Conservation (phyloP, 768 basidiomycete species). For the Serendipita indica region DNA sequence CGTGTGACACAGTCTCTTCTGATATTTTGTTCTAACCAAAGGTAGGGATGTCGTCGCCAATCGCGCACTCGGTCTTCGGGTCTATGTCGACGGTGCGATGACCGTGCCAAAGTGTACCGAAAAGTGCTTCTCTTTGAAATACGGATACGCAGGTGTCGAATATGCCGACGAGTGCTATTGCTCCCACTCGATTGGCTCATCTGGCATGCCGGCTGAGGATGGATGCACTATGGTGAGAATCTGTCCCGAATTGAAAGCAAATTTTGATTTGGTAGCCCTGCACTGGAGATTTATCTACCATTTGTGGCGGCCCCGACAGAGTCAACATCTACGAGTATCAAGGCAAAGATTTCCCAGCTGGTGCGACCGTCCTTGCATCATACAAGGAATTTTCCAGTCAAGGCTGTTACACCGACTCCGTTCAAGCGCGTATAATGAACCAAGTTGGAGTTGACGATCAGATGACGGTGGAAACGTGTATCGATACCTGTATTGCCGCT, state of each 20-base stretch:
- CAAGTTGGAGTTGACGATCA: conserved; percentile 26
- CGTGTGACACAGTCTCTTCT: background rate
- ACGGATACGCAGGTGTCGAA: conserved; percentile 32
- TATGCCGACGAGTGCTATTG: conserved; percentile 29
- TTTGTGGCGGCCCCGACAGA: conserved; percentile 54
- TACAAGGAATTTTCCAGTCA: conserved; percentile 37
- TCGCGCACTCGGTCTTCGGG: background rate
- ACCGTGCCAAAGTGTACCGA: conserved; percentile 36
- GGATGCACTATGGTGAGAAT: too few species aligned
- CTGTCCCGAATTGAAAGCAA: too few species aligned
- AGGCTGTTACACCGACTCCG: conserved; percentile 50
- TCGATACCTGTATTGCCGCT: conserved; percentile 37
- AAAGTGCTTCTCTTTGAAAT: conserved; percentile 31
- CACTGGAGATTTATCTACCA: background rate
- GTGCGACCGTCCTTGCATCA: conserved; percentile 19
- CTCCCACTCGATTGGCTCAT: too few species aligned
- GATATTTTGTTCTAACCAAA: too few species aligned
- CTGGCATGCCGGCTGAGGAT: too few species aligned
- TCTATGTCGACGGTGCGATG: conserved; percentile 28
- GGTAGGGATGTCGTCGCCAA: background rate
- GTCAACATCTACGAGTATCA: conserved; percentile 52
- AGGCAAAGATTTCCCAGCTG: conserved; percentile 30
- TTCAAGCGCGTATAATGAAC: conserved; percentile 44
- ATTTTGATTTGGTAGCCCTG: background rate
- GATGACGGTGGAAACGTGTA: conserved; percentile 50